Conservation (phyloP, 2,329 filamentous ascomycete genomes). For the Aspergillus alliaceus region DNA sequence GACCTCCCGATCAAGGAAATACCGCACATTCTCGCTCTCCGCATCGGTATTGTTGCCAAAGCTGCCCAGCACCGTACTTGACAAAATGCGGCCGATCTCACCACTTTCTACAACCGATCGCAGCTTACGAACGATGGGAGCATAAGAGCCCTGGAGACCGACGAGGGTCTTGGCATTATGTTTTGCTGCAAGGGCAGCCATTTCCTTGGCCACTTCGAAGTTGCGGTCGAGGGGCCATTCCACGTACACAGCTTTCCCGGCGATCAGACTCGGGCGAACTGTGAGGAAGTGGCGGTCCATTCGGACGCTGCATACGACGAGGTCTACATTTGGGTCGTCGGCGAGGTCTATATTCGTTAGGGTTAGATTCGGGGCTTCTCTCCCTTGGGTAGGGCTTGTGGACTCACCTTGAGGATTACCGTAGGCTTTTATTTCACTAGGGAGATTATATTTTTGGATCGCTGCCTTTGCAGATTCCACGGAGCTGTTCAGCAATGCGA, state of each 20-base stretch:
- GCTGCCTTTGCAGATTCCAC: slow-evolving; percentile 7
- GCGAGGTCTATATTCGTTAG: slow-evolving; percentile 39
- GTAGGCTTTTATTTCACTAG: slow-evolving; percentile 48
- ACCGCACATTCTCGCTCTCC: slow-evolving; percentile 10
- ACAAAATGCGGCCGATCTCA: slow-evolving; percentile 54
- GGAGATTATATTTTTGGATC: slow-evolving; percentile 41
- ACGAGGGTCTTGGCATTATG: slow-evolving; percentile 46
- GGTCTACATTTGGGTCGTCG: slow-evolving; percentile 51
- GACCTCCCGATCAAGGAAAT: slow-evolving; percentile 12
- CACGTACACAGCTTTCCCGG: slow-evolving; percentile 56
- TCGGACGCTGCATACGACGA: slow-evolving; percentile 53
- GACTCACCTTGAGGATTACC: slow-evolving; percentile 46
- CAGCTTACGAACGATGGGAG: slow-evolving; percentile 48
- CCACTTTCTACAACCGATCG: slow-evolving; percentile 47
- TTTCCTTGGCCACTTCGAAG: slow-evolving; percentile 40
- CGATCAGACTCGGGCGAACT: slow-evolving; percentile 48
- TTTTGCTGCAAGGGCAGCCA: slow-evolving; percentile 38
- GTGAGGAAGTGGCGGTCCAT: slow-evolving; percentile 55
- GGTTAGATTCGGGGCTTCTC: background rate
- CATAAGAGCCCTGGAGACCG: slow-evolving; percentile 53
- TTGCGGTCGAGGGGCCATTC: slow-evolving; percentile 61
- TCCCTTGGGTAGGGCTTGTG: too few species aligned
- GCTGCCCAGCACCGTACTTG: slow-evolving; percentile 47
- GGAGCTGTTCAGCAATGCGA: slow-evolving; percentile 12
- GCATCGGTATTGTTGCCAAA: slow-evolving; percentile 14